phyloP scores from a whole-genome alignment of 805 yeast genomes.

The Hanseniaspora meyeri region DNA sequence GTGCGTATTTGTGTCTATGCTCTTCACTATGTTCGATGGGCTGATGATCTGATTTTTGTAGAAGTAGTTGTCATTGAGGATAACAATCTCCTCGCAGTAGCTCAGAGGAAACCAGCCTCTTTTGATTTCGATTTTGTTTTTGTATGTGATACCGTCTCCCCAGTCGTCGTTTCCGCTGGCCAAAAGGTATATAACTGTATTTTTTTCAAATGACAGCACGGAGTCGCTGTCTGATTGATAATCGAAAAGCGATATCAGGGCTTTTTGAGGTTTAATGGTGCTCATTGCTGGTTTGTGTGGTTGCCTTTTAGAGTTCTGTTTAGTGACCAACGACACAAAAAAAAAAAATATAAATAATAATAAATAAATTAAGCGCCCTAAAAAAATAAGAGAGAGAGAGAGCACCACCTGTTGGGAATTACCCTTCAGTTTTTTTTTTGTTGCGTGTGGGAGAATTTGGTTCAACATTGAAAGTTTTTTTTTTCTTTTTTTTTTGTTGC shows the following conservation, averaged over 20 bases:
- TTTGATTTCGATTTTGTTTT: slow-evolving; percentile 22
- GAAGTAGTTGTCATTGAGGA: slow-evolving; percentile 6
- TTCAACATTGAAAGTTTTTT: too few species aligned
- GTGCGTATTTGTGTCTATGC: not conserved
- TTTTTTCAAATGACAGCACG: slow-evolving; percentile 29
- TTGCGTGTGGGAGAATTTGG: not conserved
- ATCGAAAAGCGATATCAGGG: slow-evolving; percentile 19
- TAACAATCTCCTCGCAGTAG: slow-evolving; percentile 23
- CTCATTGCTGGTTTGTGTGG: slow-evolving; percentile 2
- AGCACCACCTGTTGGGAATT: too few species aligned
- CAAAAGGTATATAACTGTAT: slow-evolving; percentile 62
- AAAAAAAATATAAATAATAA: too few species aligned
- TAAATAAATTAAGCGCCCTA: too few species aligned
- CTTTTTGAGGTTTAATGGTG: slow-evolving; percentile 16
- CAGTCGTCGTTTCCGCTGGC: slow-evolving; percentile 32
- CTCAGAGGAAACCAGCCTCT: slow-evolving; percentile 82
- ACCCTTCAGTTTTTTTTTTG: not conserved
- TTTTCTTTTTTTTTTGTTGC: too few species aligned
- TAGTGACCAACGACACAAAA: too few species aligned
- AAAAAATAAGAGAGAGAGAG: too few species aligned
- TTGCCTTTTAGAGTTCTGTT: not conserved
- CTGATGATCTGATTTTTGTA: slow-evolving; percentile 1
- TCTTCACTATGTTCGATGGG: not conserved
- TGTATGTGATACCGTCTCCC: slow-evolving; percentile 67
- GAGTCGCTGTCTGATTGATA: not conserved